These are phyloP conservation scores for Poa pratensis DNA, from an alignment of 176 grass and related monocot genomes.

Conservation along the genomic window DNA sequence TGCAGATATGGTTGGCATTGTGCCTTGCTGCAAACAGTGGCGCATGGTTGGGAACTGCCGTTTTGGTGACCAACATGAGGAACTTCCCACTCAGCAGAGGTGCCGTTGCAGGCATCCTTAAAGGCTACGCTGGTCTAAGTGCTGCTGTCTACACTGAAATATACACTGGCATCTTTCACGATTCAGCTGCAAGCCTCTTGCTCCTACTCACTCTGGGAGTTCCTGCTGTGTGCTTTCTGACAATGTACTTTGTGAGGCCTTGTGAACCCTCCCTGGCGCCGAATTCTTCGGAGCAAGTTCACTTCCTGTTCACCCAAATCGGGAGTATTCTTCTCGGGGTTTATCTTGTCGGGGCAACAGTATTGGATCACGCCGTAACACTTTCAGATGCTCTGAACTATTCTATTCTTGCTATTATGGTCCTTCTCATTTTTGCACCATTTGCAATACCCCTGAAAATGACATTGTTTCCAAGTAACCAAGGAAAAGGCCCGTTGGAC, in stretches of 20 bases:
- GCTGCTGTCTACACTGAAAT: slow-evolving; percentile 88
- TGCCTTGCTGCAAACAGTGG: slow-evolving; percentile 83
- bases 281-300: slow-evolving; percentile 58
- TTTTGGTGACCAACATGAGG: slow-evolving; percentile 92
- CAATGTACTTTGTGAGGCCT: slow-evolving; percentile 90
- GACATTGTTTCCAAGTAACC: slow-evolving; percentile 71
- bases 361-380: slow-evolving; percentile 58
- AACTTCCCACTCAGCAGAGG: slow-evolving; percentile 94
- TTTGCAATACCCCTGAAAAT: slow-evolving; percentile 92
- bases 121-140: slow-evolving; percentile 79
- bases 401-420: slow-evolving; percentile 67
- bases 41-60: slow-evolving; percentile 81
- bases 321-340: slow-evolving; percentile 69
- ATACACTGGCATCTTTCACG: slow-evolving; percentile 69
- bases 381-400: slow-evolving; percentile 58
- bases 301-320: slow-evolving; percentile 84
- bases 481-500: slow-evolving; percentile 36
- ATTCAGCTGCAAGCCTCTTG: slow-evolving; percentile 67
- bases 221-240: slow-evolving; percentile 62
- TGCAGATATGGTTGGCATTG: slow-evolving; percentile 86
- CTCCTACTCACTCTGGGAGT: slow-evolving; percentile 72
- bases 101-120: slow-evolving; percentile 87
- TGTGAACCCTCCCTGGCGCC: slow-evolving; percentile 78
- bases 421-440: slow-evolving; percentile 71
- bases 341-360: slow-evolving; percentile 65